A percentile compares a stretch with the other conserved stretches of the same genome.
These are phyloP conservation scores for Cystobasidium ongulense DNA, from an alignment of 768 basidiomycete species.

Conservation along the genomic window DNA sequence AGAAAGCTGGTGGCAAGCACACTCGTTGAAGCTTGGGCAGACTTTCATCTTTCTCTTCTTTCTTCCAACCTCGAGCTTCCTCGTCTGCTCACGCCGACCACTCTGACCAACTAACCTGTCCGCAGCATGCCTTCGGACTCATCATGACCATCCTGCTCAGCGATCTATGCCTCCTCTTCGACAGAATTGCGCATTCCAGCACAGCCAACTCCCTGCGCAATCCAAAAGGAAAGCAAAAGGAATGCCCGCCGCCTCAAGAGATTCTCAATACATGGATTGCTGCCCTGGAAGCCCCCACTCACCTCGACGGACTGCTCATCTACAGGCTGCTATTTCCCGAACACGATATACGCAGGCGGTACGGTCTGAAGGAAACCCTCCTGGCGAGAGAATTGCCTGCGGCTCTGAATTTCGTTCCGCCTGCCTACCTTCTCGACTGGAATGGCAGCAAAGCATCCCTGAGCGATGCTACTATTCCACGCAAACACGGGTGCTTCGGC, in stretches of 20 bases:
- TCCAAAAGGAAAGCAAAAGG: background rate
- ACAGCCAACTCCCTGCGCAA: background rate
- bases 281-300: background rate
- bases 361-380: conserved; percentile 1
- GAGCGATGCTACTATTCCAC: conserved; percentile 51
- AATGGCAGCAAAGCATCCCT: conserved; percentile 50
- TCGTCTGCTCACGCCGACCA: background rate
- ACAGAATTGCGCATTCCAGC: background rate
- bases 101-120: too few species aligned
- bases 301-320: conserved; percentile 50
- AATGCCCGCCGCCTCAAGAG: background rate
- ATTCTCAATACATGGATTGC: background rate
- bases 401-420: conserved; percentile 7
- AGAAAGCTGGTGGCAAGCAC: too few species aligned
- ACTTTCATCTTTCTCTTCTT: too few species aligned
- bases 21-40: too few species aligned
- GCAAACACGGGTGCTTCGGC: conserved; percentile 59
- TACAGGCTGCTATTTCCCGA: conserved; percentile 79
- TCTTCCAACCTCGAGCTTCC: background rate
- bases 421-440: background rate
- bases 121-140: background rate
- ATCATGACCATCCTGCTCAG: background rate
- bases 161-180: background rate
- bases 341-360: conserved; percentile 58
- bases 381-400: background rate